phyloP scores from a whole-genome alignment of 345 rosid genomes.

The Salix brachista region DNA sequence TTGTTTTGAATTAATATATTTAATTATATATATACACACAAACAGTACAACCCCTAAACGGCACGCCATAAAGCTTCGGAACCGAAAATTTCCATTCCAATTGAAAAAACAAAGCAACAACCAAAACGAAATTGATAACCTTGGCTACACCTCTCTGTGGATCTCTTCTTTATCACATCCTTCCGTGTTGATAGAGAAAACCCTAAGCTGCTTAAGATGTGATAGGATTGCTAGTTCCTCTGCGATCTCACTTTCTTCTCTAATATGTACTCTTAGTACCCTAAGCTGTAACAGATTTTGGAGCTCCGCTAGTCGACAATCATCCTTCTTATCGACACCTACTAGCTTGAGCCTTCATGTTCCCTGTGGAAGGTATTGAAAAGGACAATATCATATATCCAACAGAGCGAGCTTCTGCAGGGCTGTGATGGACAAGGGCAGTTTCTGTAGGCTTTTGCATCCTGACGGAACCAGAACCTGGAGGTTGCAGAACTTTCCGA shows the following conservation, averaged over 20 bases:
- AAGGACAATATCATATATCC: constrained; percentile 3
- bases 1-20: too few species aligned
- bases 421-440: background rate
- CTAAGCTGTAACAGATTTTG: background rate
- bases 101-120: too few species aligned
- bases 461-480: background rate
- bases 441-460: background rate
- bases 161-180: background rate
- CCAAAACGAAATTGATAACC: too few species aligned
- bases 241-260: background rate
- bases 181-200: background rate
- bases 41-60: fast-evolving
- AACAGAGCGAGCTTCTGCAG: constrained; percentile 1
- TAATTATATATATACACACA: too few species aligned
- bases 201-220: background rate
- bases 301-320: background rate
- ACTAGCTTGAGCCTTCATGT: background rate
- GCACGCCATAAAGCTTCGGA: fast-evolving
- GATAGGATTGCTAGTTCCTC: background rate
- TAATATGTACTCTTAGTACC: background rate
- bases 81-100: too few species aligned
- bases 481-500: constrained; percentile 4
- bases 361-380: constrained; percentile 1
- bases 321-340: background rate
- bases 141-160: too few species aligned